Base-by-base conservation (phyloP, 768 basidiomycete species). In the Sporobolomyces roseus region DNA sequence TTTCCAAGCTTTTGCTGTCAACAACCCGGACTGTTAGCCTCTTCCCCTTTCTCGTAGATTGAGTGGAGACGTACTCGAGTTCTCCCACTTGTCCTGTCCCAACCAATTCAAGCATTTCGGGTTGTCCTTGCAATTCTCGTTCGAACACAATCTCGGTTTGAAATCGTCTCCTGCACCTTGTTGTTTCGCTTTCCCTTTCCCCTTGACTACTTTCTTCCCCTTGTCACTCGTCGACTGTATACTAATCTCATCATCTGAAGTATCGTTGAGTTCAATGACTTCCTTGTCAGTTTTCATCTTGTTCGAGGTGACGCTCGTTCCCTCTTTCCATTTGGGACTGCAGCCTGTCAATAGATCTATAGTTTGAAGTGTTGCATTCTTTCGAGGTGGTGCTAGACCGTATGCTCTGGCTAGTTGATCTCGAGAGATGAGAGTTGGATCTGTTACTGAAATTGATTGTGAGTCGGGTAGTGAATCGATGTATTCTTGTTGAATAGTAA, bases 21-120 rank as follows among this genome's bases (percentile, higher is more conserved):
- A 72, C 4, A 27, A n/a, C n/a, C n/a, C n/a, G n/a, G n/a, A n/a
- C n/a, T n/a, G n/a, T n/a, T n/a, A n/a, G n/a, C n/a, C n/a, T n/a
- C n/a, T n/a, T n/a, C n/a, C n/a, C n/a, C n/a, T n/a, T n/a, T n/a
- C n/a, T n/a, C n/a, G n/a, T n/a, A 17, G 64, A 21, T 2, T 13
- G 21, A 19, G 38, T 1, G 14, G 3, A 84, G 81, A 77, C 70
- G 13, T 30, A 73, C 71, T 41, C 7, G 56, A 19, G 33, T 61
- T 41, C 65, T 90, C 87, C 88, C 91, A 94, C 70, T 82, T 81
- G 32, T 88, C 86, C 74, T 90, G 90, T 8, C 90, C 91, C 35
- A 96, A 80, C 79, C 91, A 87, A 77, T 93, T 94, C 61, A 93
- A 80, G 78, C 94, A 96, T 59, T 87, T 85, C 13, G 90, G 89